Conservation (phyloP, 108 stramenopile species). For the Schizochytrium sp. region DNA sequence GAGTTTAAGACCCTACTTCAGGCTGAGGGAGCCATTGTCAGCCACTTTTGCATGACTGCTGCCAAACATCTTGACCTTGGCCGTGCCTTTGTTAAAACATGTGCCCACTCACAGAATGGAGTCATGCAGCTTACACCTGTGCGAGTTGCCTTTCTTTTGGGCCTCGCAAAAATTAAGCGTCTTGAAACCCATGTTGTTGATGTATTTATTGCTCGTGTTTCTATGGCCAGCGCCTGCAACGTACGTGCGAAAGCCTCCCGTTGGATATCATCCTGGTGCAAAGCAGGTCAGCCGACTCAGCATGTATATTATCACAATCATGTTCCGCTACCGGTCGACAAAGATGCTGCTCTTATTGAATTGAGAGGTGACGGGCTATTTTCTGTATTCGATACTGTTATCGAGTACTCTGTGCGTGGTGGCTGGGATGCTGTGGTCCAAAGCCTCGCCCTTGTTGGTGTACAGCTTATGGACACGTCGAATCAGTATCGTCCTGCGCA, state of each 20-base stretch:
- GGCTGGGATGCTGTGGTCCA: conserved; percentile 59
- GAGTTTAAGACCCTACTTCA: conserved; percentile 21
- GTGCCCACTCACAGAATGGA: neutral
- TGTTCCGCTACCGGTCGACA: too few relatives aligned
- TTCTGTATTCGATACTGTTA: neutral
- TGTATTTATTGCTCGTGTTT: neutral
- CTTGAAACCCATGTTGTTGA: conserved; percentile 10
- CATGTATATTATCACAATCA: neutral
- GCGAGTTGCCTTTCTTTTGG: conserved; percentile 12
- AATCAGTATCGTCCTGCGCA: conserved; percentile 39
- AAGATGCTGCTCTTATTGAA: too few relatives aligned
- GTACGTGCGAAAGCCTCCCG: neutral
- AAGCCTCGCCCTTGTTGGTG: conserved; percentile 16
- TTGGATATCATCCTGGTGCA: conserved; percentile 1
- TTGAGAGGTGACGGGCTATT: neutral
- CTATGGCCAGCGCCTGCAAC: neutral
- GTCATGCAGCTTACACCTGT: neutral
- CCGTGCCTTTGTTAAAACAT: conserved; percentile 19
- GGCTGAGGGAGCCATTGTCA: conserved; percentile 23
- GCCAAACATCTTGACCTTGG: conserved; percentile 12
- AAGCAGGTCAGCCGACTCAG: neutral
- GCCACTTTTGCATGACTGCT: conserved; percentile 37
- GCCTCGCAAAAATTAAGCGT: conserved; percentile 27
- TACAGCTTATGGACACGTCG: conserved; percentile 16
- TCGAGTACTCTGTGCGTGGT: conserved; percentile 4